These are phyloP conservation scores for Plenodomus biglobosus DNA, from an alignment of 2,329 filamentous ascomycete genomes.

Conservation along the genomic window DNA sequence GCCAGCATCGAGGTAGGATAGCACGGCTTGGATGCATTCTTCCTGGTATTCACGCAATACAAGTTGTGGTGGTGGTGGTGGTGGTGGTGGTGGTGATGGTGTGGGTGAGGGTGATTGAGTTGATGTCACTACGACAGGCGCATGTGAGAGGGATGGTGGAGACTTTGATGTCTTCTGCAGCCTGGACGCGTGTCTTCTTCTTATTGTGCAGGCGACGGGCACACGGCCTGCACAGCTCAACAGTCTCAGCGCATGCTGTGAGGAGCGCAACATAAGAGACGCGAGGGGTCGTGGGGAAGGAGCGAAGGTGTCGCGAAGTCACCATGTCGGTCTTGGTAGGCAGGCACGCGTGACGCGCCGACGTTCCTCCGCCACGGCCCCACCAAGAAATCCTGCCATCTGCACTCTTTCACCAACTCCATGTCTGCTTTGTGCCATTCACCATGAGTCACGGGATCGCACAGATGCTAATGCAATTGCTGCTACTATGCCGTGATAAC, in stretches of 20 bases:
- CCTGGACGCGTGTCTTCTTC: conserved; percentile 22
- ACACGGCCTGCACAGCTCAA: conserved; percentile 14
- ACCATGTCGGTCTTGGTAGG: conserved; percentile 3
- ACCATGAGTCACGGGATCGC: conserved; percentile 12
- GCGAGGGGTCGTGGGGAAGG: conserved; percentile 3
- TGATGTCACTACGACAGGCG: conserved; percentile 7
- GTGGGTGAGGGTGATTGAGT: conserved; percentile 11
- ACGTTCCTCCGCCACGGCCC: conserved; percentile 6
- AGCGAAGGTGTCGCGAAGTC: conserved; percentile 28
- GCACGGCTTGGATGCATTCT: conserved; percentile 83
- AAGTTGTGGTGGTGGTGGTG: conserved; percentile 46
- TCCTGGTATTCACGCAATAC: conserved; percentile 82
- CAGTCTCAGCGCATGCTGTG: conserved; percentile 34
- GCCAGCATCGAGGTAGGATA: conserved; percentile 67
- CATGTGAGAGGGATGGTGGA: not conserved
- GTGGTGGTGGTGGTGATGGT: conserved; percentile 9
- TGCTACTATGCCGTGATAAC: not conserved
- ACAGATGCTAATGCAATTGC: not conserved
- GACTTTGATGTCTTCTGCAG: not conserved
- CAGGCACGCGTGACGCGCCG: conserved; percentile 12
- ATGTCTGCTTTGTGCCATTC: conserved; percentile 9
- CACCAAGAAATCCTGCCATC: conserved; percentile 7
- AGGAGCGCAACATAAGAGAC: conserved; percentile 37
- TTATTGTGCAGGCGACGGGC: conserved; percentile 5
- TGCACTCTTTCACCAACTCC: not conserved